Evolutionary conservation across 768 basidiomycete genomes (phyloP), one percentile per base, ranked within the genome.

Genomic region (Mycena metata): DNA sequence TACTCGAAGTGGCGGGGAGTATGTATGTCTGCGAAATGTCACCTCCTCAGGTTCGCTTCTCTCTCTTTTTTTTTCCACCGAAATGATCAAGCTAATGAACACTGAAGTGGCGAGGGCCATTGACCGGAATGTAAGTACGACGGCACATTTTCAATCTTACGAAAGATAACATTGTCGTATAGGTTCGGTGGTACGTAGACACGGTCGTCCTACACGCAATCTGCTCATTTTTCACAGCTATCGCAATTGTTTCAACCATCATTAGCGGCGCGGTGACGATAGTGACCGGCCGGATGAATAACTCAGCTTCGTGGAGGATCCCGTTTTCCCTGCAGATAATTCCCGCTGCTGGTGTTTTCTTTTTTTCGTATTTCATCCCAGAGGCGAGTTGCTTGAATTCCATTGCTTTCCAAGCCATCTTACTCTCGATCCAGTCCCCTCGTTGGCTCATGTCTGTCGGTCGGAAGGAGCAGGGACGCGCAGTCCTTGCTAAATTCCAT

Each of bases 21-120:
- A 76, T 85, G 17, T 89, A 88, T 74, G 83, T 85, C 11, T 83
- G 85, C 21, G 89, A 90, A 75, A 86, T 89, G 76, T 84, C 86
- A 15, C 89, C 89, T 50, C 86, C 87, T 19, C 85, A 86, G 70
- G 82, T 81, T 69, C 49, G 74, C 66, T 39, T 39, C 39, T 15
- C 8, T 47, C 11, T 15, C n/a, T n/a, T n/a, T 7, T 30, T 47
- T 23, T 3, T 19, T 45, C 11, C 35, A n/a, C 5, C 13, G 35
- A 9, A 35, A 46, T 1, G 21, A 21, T 11, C 21, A 6, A 6
- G 2, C 16, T 52, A 24, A 52, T 52, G 6, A 1, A 39, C 52
- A n/a, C 36, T 23, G 0, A 41, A 82, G 78, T 88, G 85, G 86
- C 80, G 86, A 69, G 86, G 85, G 60, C 79, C 83, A 36, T 75